These are phyloP conservation scores for Metschnikowia henanensis DNA, from an alignment of 805 yeast species.

Conservation along the genomic window DNA sequence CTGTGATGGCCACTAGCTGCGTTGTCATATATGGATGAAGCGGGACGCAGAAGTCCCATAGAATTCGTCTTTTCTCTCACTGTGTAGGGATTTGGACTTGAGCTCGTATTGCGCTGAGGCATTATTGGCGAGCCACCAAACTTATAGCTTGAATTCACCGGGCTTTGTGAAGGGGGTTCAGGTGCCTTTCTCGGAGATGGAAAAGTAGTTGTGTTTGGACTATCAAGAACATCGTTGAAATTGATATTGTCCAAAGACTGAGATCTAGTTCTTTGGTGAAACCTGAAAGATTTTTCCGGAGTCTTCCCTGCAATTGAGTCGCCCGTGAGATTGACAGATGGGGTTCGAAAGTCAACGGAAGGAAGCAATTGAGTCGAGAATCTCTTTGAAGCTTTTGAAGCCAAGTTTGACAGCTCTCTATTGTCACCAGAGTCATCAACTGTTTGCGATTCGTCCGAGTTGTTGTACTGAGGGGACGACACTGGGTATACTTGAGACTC, in stretches of 20 bases:
- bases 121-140: conserved; percentile 29
- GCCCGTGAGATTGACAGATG: neutral
- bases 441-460: conserved; percentile 20
- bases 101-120: neutral
- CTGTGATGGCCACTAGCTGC: conserved; percentile 29
- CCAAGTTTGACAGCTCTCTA: conserved; percentile 1
- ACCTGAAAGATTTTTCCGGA: neutral
- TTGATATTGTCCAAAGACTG: conserved; percentile 47
- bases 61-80: conserved; percentile 23
- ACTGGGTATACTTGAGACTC: neutral
- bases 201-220: conserved; percentile 33
- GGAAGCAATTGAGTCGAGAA: conserved; percentile 37
- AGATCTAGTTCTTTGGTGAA: conserved; percentile 49
- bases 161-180: conserved; percentile 52
- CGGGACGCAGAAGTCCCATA: conserved; percentile 34
- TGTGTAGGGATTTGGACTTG: conserved; percentile 19
- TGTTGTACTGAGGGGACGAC: conserved; percentile 13
- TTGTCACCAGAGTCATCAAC: conserved; percentile 1
- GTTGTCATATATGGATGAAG: conserved; percentile 53
- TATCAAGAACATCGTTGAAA: conserved; percentile 2
- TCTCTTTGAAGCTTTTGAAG: conserved; percentile 11
- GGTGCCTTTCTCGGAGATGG: conserved; percentile 75
- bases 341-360: conserved; percentile 31
- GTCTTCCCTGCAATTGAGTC: neutral
- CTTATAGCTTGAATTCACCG: conserved; percentile 28